phyloP scores from a whole-genome alignment of 306 rosid genomes.

The Carpinus viminea region DNA sequence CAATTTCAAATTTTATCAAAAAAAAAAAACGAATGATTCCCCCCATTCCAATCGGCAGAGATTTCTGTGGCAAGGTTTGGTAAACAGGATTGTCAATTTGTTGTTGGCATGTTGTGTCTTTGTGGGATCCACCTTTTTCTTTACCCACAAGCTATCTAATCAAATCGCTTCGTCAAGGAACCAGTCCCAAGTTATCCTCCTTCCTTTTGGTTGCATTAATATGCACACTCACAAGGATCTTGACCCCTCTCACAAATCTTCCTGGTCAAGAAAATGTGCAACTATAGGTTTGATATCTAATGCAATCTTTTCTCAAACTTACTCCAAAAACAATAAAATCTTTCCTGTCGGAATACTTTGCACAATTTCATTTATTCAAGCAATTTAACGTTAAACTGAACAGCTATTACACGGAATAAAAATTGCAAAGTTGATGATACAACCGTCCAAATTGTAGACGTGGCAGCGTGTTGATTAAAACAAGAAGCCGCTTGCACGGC shows the following conservation, averaged over 20 bases:
- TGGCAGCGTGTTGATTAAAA: slow-evolving; percentile 8
- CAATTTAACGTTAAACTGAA: too few relatives aligned
- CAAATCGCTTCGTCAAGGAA: not conserved
- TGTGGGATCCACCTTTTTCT: slow-evolving; percentile 1
- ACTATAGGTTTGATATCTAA: slow-evolving; percentile 18
- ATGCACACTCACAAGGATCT: slow-evolving; percentile 9
- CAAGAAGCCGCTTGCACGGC: slow-evolving; percentile 18
- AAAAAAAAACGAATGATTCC: not conserved
- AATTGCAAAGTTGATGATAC: not conserved
- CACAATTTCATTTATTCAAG: too few relatives aligned
- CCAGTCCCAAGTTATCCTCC: not conserved
- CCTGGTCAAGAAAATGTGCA: slow-evolving; percentile 17
- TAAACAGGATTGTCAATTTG: not conserved
- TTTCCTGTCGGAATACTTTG: too few relatives aligned
- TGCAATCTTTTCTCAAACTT: not conserved
- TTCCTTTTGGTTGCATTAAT: not conserved
- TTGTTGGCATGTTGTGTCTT: not conserved
- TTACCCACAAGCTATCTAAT: not conserved
- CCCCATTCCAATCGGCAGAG: not conserved
- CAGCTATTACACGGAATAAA: too few relatives aligned
- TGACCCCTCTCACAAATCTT: slow-evolving; percentile 10
- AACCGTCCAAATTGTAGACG: not conserved
- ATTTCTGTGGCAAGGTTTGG: slow-evolving; percentile 16
- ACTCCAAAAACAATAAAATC: too few relatives aligned
- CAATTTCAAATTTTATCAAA: not conserved